These are phyloP conservation scores for Periconia digitata DNA, from an alignment of 2,329 filamentous ascomycete genomes.

Conservation along the genomic window DNA sequence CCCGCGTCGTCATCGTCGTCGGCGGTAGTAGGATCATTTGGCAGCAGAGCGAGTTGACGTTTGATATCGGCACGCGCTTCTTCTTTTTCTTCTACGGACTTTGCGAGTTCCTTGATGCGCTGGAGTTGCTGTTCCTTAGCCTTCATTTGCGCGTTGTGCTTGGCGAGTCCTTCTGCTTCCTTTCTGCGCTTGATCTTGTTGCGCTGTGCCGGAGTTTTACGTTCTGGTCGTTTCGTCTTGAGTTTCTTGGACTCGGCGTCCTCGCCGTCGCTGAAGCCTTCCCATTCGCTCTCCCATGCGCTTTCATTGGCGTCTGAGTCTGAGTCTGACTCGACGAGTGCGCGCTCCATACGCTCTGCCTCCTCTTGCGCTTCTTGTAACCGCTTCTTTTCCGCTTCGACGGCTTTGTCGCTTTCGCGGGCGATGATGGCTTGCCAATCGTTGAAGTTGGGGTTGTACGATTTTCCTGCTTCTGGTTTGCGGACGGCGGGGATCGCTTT, in stretches of 20 bases:
- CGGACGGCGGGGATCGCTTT: slow-evolving; percentile 77
- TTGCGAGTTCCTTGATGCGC: slow-evolving; percentile 70
- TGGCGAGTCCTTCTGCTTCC: slow-evolving; percentile 76
- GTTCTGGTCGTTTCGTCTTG: slow-evolving; percentile 73
- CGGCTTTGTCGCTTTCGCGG: slow-evolving; percentile 74
- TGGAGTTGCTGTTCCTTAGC: slow-evolving; percentile 71
- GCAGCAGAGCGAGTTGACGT: slow-evolving; percentile 24
- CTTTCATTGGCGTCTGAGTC: slow-evolving; percentile 85
- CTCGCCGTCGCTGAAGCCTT: slow-evolving; percentile 55
- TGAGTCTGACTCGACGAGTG: slow-evolving; percentile 71
- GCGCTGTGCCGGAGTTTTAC: slow-evolving; percentile 83
- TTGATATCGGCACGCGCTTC: slow-evolving; percentile 33
- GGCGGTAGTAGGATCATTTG: slow-evolving; percentile 27
- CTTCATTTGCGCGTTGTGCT: slow-evolving; percentile 75
- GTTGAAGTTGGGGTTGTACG: slow-evolving; percentile 87
- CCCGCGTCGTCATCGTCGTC: slow-evolving; percentile 42
- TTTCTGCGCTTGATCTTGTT: slow-evolving; percentile 89
- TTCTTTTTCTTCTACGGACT: slow-evolving; percentile 64
- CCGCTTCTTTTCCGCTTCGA: slow-evolving; percentile 77
- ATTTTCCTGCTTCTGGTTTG: slow-evolving; percentile 78
- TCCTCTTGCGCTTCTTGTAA: slow-evolving; percentile 68
- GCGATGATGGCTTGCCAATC: slow-evolving; percentile 80
- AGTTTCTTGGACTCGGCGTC: slow-evolving; percentile 60
- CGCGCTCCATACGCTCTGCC: slow-evolving; percentile 66
- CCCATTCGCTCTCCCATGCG: slow-evolving; percentile 85